These are phyloP conservation scores for Saccharomycopsis malanga DNA, from an alignment of 805 yeast species.

Conservation along the genomic window DNA sequence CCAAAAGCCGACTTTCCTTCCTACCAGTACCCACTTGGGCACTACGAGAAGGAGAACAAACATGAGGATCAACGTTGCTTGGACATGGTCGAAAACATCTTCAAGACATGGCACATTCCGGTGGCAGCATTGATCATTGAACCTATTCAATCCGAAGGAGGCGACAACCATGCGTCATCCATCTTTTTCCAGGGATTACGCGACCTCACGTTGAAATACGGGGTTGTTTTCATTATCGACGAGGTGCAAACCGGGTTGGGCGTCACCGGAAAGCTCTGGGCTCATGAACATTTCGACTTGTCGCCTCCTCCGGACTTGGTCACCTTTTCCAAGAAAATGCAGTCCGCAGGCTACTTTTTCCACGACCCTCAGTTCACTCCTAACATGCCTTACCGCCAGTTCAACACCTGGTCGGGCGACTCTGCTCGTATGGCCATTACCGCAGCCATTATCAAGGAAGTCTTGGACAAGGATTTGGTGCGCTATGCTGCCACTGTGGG, in stretches of 20 bases:
- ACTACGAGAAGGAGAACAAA: conserved; percentile 36
- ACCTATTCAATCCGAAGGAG: conserved; percentile 70
- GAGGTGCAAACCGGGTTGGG: conserved; percentile 75
- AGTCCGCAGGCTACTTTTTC: conserved; percentile 66
- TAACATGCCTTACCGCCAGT: conserved; percentile 57
- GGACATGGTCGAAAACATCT: conserved; percentile 35
- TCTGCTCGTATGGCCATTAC: conserved; percentile 63
- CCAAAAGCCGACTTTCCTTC: conserved; percentile 49
- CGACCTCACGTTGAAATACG: conserved; percentile 50
- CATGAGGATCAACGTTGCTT: conserved; percentile 44
- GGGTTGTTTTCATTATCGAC: conserved; percentile 55
- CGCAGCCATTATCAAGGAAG: conserved; percentile 50
- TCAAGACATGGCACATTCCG: conserved; percentile 34
- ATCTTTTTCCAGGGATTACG: conserved; percentile 57
- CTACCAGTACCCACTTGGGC: conserved; percentile 47
- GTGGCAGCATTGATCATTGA: conserved; percentile 50
- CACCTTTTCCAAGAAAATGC: conserved; percentile 66
- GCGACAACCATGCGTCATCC: conserved; percentile 64
- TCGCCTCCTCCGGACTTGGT: conserved; percentile 60
- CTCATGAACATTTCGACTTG: conserved; percentile 62
- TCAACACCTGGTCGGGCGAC: conserved; percentile 77
- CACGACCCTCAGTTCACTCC: conserved; percentile 53
- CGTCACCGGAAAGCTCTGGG: conserved; percentile 67
- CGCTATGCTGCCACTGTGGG: conserved; percentile 46
- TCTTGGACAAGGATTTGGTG: conserved; percentile 42